Evolutionary conservation across 2,329 filamentous ascomycete genomes (phyloP).

Genomic region (Thelonectria blattea): DNA sequence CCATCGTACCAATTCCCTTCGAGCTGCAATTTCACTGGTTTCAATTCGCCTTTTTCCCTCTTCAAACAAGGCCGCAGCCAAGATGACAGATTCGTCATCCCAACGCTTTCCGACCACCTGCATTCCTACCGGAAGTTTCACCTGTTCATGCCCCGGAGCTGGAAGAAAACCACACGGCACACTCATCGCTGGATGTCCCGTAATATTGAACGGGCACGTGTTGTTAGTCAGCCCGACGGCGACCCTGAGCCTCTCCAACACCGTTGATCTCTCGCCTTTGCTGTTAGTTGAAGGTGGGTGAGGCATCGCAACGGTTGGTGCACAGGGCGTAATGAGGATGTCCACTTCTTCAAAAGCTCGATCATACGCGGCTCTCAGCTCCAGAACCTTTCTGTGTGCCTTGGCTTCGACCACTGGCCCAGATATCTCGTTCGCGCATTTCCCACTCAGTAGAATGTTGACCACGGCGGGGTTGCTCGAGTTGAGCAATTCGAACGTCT

Average conservation of each 20-base stretch:
- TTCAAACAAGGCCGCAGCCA: conserved; percentile 37
- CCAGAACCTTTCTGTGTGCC: conserved; percentile 52
- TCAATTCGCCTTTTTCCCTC: conserved; percentile 5
- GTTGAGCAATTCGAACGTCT: conserved; percentile 50
- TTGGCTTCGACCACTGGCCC: conserved; percentile 47
- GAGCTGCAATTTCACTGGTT: too few relatives aligned
- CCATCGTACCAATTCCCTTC: too few relatives aligned
- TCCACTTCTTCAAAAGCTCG: conserved; percentile 51
- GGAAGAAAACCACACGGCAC: conserved; percentile 47
- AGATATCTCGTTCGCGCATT: conserved; percentile 36
- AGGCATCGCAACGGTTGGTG: conserved; percentile 52
- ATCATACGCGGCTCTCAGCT: conserved; percentile 51
- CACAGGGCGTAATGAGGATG: conserved; percentile 56
- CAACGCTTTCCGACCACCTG: conserved; percentile 40
- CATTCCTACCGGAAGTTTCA: conserved; percentile 40
- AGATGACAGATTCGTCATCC: conserved; percentile 33
- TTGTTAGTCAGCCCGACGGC: conserved; percentile 54
- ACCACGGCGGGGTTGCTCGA: conserved; percentile 52
- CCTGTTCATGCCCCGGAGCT: conserved; percentile 17
- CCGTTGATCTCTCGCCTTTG: conserved; percentile 27
- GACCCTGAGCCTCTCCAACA: conserved; percentile 49
- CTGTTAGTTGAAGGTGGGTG: conserved; percentile 35
- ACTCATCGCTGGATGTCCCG: conserved; percentile 55
- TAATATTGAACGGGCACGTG: conserved; percentile 56
- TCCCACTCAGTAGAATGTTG: conserved; percentile 53